phyloP scores from a whole-genome alignment of 2,329 filamentous ascomycete genomes.

The Aspergillus persii region DNA sequence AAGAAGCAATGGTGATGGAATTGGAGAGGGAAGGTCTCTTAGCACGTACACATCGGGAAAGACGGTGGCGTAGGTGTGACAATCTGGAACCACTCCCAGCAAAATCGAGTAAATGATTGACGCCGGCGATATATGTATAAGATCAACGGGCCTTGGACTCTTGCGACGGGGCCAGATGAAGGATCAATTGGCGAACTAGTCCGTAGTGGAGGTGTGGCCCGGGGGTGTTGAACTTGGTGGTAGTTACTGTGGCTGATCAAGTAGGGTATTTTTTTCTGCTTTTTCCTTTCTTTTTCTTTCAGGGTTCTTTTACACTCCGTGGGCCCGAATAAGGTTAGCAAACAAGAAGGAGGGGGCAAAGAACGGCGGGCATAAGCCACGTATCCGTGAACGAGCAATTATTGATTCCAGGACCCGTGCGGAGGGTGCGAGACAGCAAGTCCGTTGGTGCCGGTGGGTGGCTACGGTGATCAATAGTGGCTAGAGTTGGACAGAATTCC shows the following conservation, averaged over 20 bases:
- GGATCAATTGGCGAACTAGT: background rate
- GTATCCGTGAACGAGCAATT: background rate
- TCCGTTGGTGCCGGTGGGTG: no score
- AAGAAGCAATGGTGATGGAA: background rate
- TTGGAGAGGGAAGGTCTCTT: background rate
- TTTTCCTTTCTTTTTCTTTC: no score
- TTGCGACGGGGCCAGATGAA: background rate
- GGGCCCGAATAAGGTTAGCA: background rate
- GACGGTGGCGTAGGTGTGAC: conserved; percentile 11
- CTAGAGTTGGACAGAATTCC: background rate
- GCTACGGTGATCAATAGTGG: background rate
- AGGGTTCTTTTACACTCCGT: no score
- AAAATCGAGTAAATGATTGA: background rate
- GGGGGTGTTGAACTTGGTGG: background rate
- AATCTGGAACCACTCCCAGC: conserved; percentile 10
- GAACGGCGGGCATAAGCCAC: conserved; percentile 3
- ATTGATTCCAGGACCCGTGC: no score
- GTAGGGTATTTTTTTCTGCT: background rate
- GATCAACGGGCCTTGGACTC: background rate
- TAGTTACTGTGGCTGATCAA: background rate
- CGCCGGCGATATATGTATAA: background rate
- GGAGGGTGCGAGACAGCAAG: no score
- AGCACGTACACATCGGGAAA: conserved; percentile 23
- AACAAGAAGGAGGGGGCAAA: background rate
- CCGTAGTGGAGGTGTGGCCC: background rate